Evolutionary conservation across 1,284 basidiomycete species (phyloP), one percentile per base, ranked within the genome.

Genomic region (Papiliotrema flavescens): DNA sequence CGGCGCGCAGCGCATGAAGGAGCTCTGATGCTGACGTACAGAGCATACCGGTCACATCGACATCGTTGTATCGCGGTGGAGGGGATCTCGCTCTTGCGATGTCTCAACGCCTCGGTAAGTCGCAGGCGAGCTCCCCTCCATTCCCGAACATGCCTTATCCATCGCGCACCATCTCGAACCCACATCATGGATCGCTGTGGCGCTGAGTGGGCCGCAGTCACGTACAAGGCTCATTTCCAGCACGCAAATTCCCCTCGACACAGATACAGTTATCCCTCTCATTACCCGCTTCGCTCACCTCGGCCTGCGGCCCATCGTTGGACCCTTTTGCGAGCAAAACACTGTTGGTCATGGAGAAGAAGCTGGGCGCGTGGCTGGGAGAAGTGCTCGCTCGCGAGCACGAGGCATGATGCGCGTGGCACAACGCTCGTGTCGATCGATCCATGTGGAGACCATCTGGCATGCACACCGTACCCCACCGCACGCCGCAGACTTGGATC

Each of bases 31-130:
- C 47, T 56, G 48, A 59, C 56, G 32, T 37, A 32, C 51, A 75
- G 69, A 78, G 72, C 63, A 76, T 76, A 39, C 76, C 78, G 8
- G 79, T 80, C 34, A 78, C 84, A 47, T 85, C 82, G 43, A 88
- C 86, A 26, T 79, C 83, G 44, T 73, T 91, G 51, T 88, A 84
- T 76, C 82, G 86, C 26, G 80, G 82, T 24, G 78, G 79, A 48
- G 83, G 83, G 35, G 88, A 89, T 68, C 76, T 82, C 26, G 83
- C 88, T 41, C 74, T 85, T 55, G 78, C 84, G 40, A 88, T 90
- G 84, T 83, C 87, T 46, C 85, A 85, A 75, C 82, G 89, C 61
- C 79, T 91, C 67, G 88, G 89, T 90, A 77, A 79, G 81, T 75
- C 11, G 3, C 8, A 5, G 3, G 14, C 14, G 13, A 34, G n/a